Evolutionary conservation across 495 filamentous ascomycete species (phyloP).

Genomic region (Neurospora sp.): DNA sequence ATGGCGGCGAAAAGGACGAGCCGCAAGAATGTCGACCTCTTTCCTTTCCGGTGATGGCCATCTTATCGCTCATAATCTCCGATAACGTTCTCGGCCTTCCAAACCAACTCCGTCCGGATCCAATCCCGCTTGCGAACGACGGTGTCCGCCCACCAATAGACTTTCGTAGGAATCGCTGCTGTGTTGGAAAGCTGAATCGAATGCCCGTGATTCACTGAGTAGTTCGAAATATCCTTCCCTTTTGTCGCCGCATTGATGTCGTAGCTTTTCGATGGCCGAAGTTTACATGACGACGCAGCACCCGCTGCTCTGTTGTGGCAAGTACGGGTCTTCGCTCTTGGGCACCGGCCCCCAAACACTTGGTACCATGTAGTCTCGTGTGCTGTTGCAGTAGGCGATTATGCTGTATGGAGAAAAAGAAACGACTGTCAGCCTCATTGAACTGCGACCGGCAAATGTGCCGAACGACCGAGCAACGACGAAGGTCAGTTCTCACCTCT

Average conservation of each 20-base stretch:
- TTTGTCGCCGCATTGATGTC: not conserved
- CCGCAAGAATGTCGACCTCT: not conserved
- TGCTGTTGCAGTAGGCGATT: slow-evolving; percentile 92
- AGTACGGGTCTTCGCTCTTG: slow-evolving; percentile 91
- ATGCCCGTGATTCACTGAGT: not conserved
- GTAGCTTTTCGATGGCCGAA: not conserved
- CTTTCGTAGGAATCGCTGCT: not conserved
- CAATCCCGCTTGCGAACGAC: not conserved
- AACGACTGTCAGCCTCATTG: not conserved
- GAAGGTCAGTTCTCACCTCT: slow-evolving; percentile 56
- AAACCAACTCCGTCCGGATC: not conserved
- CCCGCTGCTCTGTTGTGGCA: slow-evolving; percentile 76
- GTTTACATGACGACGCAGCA: slow-evolving; percentile 90
- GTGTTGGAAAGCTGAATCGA: not conserved
- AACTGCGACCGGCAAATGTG: not conserved
- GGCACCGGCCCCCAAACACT: slow-evolving; percentile 91
- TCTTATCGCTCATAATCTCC: not conserved
- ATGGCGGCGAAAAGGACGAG: not conserved
- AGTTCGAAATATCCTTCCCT: not conserved
- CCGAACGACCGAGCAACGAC: not conserved
- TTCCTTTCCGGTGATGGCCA: not conserved
- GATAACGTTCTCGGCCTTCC: not conserved
- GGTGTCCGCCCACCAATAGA: not conserved
- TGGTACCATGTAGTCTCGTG: slow-evolving; percentile 97
- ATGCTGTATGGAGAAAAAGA: slow-evolving; percentile 45